These are phyloP conservation scores for Rhodotorula sp. DNA, from an alignment of 1,284 basidiomycete genomes.

Conservation along the genomic window DNA sequence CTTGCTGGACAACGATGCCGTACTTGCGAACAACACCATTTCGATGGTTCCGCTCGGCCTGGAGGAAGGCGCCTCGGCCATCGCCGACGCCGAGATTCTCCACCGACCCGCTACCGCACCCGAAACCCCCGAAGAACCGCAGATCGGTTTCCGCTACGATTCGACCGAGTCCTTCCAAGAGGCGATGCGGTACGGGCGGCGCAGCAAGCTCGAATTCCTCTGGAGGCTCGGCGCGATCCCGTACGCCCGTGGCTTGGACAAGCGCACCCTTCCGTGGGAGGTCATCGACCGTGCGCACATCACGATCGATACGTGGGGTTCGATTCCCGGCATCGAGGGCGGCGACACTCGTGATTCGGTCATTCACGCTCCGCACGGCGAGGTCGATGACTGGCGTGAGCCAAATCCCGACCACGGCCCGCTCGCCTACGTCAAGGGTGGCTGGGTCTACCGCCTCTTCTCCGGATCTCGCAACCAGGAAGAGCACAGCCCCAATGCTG, in stretches of 20 bases:
- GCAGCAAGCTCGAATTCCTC: constrained; percentile 47
- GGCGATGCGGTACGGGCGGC: constrained; percentile 46
- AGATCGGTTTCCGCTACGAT: constrained; percentile 48
- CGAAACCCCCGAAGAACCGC: constrained; percentile 46
- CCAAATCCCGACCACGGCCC: constrained; percentile 28
- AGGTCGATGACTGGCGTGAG: constrained; percentile 1
- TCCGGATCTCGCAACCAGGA: constrained; percentile 45
- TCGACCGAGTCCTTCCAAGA: constrained; percentile 44
- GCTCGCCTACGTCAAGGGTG: constrained; percentile 43
- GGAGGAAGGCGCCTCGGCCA: constrained; percentile 29
- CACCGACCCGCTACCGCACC: constrained; percentile 29
- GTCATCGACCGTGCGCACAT: constrained; percentile 42
- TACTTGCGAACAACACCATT: constrained; percentile 39
- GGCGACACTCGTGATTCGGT: constrained; percentile 23
- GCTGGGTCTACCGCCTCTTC: constrained; percentile 48
- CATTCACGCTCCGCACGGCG: constrained; percentile 33
- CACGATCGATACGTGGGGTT: constrained; percentile 42
- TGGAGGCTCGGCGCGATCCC: constrained; percentile 48
- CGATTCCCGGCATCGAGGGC: constrained; percentile 39
- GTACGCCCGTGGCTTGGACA: constrained; percentile 43
- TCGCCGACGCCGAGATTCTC: constrained; percentile 32
- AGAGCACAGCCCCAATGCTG: constrained; percentile 40
- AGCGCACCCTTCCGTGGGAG: constrained; percentile 45
- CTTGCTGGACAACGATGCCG: constrained; percentile 42
- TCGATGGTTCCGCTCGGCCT: constrained; percentile 32